A percentile compares a stretch with the other conserved stretches of the same genome.
Conservation (phyloP, 306 rosid species). For the Quercus robur region DNA sequence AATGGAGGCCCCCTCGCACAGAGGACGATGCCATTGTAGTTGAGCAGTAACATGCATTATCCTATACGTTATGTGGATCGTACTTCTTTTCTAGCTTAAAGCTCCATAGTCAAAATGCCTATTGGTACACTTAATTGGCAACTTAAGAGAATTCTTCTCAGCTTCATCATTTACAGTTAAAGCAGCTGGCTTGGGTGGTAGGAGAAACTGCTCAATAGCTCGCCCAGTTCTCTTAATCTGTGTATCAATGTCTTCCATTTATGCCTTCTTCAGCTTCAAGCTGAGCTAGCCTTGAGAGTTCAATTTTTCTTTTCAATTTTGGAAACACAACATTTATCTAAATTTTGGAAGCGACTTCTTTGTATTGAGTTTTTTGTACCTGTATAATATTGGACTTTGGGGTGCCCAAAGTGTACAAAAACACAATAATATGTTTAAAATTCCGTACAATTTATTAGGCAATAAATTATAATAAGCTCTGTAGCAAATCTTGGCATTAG, state of each 20-base stretch:
- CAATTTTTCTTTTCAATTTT: too few species aligned
- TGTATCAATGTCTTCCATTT: background rate
- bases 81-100: background rate
- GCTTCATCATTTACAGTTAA: background rate
- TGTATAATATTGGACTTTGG: too few species aligned
- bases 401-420: too few species aligned
- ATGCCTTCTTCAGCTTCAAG: background rate
- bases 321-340: too few species aligned
- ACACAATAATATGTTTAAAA: too few species aligned
- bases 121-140: background rate
- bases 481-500: too few species aligned
- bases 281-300: too few species aligned
- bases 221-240: background rate
- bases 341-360: too few species aligned
- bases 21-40: constrained; percentile 40
- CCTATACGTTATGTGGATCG: background rate
- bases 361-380: too few species aligned
- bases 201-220: background rate
- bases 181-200: background rate
- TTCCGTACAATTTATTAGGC: too few species aligned
- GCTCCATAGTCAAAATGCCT: background rate
- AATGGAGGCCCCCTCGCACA: constrained; percentile 74
- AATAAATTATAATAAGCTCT: too few species aligned
- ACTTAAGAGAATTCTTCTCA: background rate
- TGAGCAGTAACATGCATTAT: constrained; percentile 31